Evolutionary conservation across 1,139 yeast genomes (phyloP).

Genomic region (Diutina siamensis): DNA sequence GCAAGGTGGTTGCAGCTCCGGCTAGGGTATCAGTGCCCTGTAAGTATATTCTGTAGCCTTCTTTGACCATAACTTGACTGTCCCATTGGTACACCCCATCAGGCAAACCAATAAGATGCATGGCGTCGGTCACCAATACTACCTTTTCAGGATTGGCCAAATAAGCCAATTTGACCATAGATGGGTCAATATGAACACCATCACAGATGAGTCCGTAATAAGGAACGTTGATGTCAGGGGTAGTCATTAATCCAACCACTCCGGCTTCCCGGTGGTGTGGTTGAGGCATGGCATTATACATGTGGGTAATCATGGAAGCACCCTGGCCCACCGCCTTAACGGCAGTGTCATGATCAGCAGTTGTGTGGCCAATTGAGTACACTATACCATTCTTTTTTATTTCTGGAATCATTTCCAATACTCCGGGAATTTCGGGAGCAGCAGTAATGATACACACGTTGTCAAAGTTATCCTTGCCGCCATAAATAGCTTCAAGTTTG

Average conservation of each 20-base stretch:
- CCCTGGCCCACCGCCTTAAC: conserved; percentile 40
- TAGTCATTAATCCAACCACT: conserved; percentile 41
- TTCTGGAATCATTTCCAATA: conserved; percentile 35
- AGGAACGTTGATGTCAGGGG: conserved; percentile 28
- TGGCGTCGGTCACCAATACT: conserved; percentile 52
- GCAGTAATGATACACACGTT: conserved; percentile 45
- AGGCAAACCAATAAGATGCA: conserved; percentile 41
- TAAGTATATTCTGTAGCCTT: conserved; percentile 36
- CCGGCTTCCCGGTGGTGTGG: conserved; percentile 57
- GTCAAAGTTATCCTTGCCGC: conserved; percentile 28
- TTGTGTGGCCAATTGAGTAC: conserved; percentile 50
- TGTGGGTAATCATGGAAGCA: conserved; percentile 51
- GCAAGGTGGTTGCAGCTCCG: conserved; percentile 50
- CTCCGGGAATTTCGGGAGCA: conserved; percentile 52
- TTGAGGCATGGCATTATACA: conserved; percentile 60
- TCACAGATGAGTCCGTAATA: conserved; percentile 51
- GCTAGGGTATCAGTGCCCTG: conserved; percentile 53
- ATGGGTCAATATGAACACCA: conserved; percentile 53
- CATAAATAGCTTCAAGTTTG: conserved; percentile 27
- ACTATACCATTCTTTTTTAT: conserved; percentile 23
- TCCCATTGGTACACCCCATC: conserved; percentile 45
- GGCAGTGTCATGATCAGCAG: conserved; percentile 37
- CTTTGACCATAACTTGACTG: conserved; percentile 35
- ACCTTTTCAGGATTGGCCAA: conserved; percentile 43
- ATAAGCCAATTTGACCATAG: conserved; percentile 44